A percentile compares a stretch with the other conserved stretches of the same genome.
phyloP scores from a whole-genome alignment of 129 eudicot genomes.

The Helichrysum umbraculigerum region DNA sequence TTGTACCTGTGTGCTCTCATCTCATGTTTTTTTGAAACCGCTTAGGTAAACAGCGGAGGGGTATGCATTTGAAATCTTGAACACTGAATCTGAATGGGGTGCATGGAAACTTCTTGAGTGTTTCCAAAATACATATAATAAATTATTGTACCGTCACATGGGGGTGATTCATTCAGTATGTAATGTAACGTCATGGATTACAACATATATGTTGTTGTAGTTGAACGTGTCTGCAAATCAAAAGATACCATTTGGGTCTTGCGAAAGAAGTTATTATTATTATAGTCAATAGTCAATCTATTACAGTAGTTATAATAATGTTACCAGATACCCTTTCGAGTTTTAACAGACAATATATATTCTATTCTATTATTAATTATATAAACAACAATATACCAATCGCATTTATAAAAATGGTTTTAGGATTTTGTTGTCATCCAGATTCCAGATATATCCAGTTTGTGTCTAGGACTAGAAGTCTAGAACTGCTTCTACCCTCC shows the following conservation, averaged over 20 bases:
- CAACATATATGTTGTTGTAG: constrained; percentile 17
- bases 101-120: constrained; percentile 1
- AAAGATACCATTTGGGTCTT: not conserved
- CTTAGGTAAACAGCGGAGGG: constrained; percentile 28
- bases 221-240: constrained; percentile 14
- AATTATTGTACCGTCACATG: constrained; percentile 1
- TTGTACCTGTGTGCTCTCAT: too few species aligned
- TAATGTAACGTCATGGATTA: constrained; percentile 21
- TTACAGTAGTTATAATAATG: not conserved
- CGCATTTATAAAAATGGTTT: not conserved
- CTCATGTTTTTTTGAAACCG: not conserved
- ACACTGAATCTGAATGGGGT: not conserved
- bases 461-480: not conserved
- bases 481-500: not conserved
- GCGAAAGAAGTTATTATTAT: not conserved
- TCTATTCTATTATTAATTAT: not conserved
- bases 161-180: constrained; percentile 4
- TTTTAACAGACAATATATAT: not conserved
- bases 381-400: not conserved
- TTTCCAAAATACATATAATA: not conserved
- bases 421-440: constrained; percentile 10
- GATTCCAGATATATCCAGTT: not conserved
- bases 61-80: constrained; percentile 22
- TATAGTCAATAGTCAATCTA: not conserved
- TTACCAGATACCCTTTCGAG: constrained; percentile 7